Evolutionary conservation across 495 filamentous ascomycete species (phyloP).

Genomic region (Elaphomyces granulatus): DNA sequence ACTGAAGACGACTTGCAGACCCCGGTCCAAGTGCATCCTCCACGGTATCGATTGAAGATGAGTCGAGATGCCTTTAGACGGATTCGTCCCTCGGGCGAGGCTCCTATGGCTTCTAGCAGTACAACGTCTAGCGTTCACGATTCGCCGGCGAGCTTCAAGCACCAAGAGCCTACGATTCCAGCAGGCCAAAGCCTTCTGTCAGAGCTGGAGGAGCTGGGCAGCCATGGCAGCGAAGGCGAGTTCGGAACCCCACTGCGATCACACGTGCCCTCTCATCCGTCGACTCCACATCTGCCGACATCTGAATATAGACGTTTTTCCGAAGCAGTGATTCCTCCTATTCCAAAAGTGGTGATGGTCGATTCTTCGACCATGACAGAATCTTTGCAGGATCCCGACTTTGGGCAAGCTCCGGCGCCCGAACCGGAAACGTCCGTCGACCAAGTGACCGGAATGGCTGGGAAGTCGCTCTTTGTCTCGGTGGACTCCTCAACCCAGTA

Average conservation of each 20-base stretch:
- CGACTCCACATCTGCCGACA: slow-evolving; percentile 35
- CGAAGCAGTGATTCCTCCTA: slow-evolving; percentile 15
- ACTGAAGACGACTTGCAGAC: slow-evolving; percentile 49
- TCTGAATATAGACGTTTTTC: slow-evolving; percentile 27
- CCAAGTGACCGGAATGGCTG: neutral
- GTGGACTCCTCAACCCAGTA: slow-evolving; percentile 26
- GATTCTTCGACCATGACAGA: slow-evolving; percentile 87
- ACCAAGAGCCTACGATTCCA: slow-evolving; percentile 32
- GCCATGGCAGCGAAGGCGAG: slow-evolving; percentile 46
- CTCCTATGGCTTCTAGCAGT: slow-evolving; percentile 37
- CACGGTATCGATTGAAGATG: slow-evolving; percentile 54
- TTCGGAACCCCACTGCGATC: slow-evolving; percentile 21
- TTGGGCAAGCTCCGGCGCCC: neutral
- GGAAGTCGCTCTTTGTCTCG: slow-evolving; percentile 8
- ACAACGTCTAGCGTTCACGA: slow-evolving; percentile 36
- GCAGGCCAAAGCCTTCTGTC: slow-evolving; percentile 75
- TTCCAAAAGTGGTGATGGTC: slow-evolving; percentile 43
- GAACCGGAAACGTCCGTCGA: neutral
- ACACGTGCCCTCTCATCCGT: slow-evolving; percentile 34
- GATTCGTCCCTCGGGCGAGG: slow-evolving; percentile 52
- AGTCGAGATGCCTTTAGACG: slow-evolving; percentile 48
- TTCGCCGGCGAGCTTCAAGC: slow-evolving; percentile 33
- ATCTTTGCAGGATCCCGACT: slow-evolving; percentile 27
- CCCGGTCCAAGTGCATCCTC: slow-evolving; percentile 44
- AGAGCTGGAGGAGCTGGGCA: slow-evolving; percentile 66